Evolutionary conservation across 441 rosid genomes (phyloP).

Genomic region (Jatropha podagrica): DNA sequence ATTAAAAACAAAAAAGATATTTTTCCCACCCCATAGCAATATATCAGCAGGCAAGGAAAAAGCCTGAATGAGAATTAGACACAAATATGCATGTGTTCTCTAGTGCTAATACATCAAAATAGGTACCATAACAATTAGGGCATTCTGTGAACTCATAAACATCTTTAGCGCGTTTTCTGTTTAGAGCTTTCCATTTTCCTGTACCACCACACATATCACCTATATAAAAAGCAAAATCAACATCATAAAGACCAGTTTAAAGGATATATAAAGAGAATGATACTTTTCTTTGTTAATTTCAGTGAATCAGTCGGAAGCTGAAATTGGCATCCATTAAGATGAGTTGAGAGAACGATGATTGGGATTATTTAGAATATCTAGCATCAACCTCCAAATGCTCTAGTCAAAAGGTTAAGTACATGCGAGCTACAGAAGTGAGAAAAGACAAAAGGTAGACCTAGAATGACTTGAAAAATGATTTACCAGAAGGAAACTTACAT

Average conservation of each 20-base stretch:
- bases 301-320: not conserved
- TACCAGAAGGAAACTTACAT: not conserved
- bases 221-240: slow-evolving; percentile 35
- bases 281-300: not conserved
- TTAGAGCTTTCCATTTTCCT: slow-evolving; percentile 98
- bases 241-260: slow-evolving; percentile 7
- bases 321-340: not conserved
- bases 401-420: not conserved
- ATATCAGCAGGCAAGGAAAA: not conserved
- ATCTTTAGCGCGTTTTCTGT: slow-evolving; percentile 92
- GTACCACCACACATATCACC: slow-evolving; percentile 99
- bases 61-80: not conserved
- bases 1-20: not conserved
- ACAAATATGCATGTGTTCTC: not conserved
- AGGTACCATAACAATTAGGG: slow-evolving; percentile 76
- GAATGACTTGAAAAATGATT: not conserved
- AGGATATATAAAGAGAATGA: not conserved
- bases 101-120: slow-evolving; percentile 7
- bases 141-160: slow-evolving; percentile 79
- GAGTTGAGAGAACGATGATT: not conserved
- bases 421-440: slow-evolving; percentile 3
- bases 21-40: not conserved
- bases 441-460: not conserved
- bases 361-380: not conserved
- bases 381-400: not conserved